These are phyloP conservation scores for Phylloporus scabripes DNA, from an alignment of 768 basidiomycete species.

Conservation along the genomic window DNA sequence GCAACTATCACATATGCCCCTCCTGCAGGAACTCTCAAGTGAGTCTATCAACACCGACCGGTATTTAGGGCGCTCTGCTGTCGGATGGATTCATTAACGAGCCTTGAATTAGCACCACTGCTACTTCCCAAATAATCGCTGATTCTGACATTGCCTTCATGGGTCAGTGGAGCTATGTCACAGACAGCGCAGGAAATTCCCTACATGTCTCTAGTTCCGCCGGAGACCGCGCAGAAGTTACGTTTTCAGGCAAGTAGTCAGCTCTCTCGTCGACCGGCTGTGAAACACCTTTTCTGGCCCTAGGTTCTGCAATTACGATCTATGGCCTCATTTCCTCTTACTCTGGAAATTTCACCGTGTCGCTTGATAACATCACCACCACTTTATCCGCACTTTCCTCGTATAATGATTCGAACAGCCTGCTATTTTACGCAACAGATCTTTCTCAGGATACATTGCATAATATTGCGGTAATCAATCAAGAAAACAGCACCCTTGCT, in stretches of 20 bases:
- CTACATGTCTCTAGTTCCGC: conserved; percentile 32
- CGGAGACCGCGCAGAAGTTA: conserved; percentile 41
- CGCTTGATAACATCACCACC: conserved; percentile 46
- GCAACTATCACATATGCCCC: conserved; percentile 44
- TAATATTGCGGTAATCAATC: conserved; percentile 50
- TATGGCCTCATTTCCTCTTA: conserved; percentile 54
- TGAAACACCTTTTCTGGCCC: conserved; percentile 1
- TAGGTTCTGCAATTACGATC: conserved; percentile 60
- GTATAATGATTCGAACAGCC: conserved; percentile 43
- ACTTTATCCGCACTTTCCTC: conserved; percentile 48
- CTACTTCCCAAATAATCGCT: conserved; percentile 34
- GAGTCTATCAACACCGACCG: conserved; percentile 16
- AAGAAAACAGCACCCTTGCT: conserved; percentile 46
- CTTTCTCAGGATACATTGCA: conserved; percentile 49
- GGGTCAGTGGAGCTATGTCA: conserved; percentile 50
- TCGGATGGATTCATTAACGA: conserved; percentile 15
- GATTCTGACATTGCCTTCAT: conserved; percentile 45
- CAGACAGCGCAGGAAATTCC: conserved; percentile 26
- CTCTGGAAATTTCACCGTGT: conserved; percentile 56
- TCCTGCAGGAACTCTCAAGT: conserved; percentile 33
- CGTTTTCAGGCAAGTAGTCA: conserved; percentile 43
- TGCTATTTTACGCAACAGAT: conserved; percentile 61
- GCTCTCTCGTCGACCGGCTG: not conserved
- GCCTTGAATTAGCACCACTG: conserved; percentile 30
- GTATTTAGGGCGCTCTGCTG: not conserved